Percentiles rank a stretch among this genome's conserved stretches.
phyloP scores from a whole-genome alignment of 2,329 filamentous ascomycete species.

The Acrocalymma vagum region DNA sequence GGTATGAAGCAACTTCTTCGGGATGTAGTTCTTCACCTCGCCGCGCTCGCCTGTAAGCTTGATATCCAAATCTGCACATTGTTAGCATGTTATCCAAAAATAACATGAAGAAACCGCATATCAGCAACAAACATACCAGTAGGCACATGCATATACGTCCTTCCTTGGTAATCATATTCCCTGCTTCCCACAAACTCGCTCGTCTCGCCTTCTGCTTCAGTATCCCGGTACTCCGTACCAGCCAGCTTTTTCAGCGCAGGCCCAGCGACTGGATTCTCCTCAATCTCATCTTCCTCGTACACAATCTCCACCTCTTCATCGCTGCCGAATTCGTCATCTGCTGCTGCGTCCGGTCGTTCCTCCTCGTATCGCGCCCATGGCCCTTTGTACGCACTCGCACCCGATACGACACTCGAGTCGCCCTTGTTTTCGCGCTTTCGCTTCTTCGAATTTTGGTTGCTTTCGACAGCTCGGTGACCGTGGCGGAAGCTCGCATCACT shows the following conservation, averaged over 20 bases:
- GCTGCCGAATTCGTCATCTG: constrained; percentile 68
- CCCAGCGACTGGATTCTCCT: constrained; percentile 63
- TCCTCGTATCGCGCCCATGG: constrained; percentile 90
- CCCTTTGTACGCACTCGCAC: constrained; percentile 87
- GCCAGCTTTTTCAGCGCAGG: constrained; percentile 68
- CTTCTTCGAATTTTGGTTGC: constrained; percentile 71
- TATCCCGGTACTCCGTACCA: constrained; percentile 60
- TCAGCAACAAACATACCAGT: constrained; percentile 57
- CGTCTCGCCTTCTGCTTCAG: constrained; percentile 69
- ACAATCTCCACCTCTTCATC: constrained; percentile 78
- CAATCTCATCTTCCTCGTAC: constrained; percentile 77
- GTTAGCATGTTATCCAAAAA: constrained; percentile 12
- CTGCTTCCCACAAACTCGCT: constrained; percentile 85
- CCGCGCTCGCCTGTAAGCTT: constrained; percentile 78
- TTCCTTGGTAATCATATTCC: constrained; percentile 90
- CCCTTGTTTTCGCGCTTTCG: constrained; percentile 87
- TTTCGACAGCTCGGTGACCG: constrained; percentile 82
- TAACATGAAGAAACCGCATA: neutral
- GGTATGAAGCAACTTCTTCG: constrained; percentile 90
- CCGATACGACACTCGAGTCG: constrained; percentile 83
- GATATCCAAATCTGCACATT: constrained; percentile 42
- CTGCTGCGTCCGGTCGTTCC: constrained; percentile 72
- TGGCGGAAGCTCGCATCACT: constrained; percentile 90
- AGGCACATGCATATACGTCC: constrained; percentile 97
- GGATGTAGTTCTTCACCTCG: constrained; percentile 87